Base-by-base conservation (phyloP, 108 stramenopile species). In the Fragilaria radians region DNA sequence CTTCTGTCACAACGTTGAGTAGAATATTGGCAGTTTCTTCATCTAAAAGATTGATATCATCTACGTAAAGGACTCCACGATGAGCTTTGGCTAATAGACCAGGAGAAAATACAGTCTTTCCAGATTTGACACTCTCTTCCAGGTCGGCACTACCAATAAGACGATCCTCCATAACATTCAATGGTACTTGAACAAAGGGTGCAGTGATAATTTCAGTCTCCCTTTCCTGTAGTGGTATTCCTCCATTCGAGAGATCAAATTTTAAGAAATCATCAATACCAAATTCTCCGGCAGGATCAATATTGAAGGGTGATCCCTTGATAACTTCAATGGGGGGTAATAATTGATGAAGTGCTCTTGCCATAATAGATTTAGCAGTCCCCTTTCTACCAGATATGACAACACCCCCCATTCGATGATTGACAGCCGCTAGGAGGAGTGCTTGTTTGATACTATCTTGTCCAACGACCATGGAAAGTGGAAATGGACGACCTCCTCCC, bases 111-210 rank as follows among this genome's bases (percentile, higher is more conserved):
- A 96, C 92, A 29, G 89, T 85, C 68, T 88, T 90, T 54, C 97
- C 97, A 29, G 78, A 63, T 76, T 91, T 83, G 31, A 96, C 87
- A 54, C 77, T 80, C 63, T 95, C 86, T 73, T 98, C 95, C 34
- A 96, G 73, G 56, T 98, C 95, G 19, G 92, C 93, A 52, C 89
- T 86, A 47, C 97, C 97, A 51, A 94, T 77, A 48, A 96, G 85
- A 66, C 95, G 82, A 77, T 96, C 97, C 60, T 97, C 97, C 95
- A 96, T 96, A 4, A 96, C 97, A 62, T 94, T 94, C 52, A 97
- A 62, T 0, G 97, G 97, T 18, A 98, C 86, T 66, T 98, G 95
- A 0, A 98, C 97, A 55, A 98, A 95, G 0, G 97, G 97, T 5
- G 85, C 71, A 1, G 59, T 61, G 42, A 98, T 88, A 14, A 96